These are phyloP conservation scores for Geranium incanum DNA, from an alignment of 441 rosid genomes.

Conservation along the genomic window DNA sequence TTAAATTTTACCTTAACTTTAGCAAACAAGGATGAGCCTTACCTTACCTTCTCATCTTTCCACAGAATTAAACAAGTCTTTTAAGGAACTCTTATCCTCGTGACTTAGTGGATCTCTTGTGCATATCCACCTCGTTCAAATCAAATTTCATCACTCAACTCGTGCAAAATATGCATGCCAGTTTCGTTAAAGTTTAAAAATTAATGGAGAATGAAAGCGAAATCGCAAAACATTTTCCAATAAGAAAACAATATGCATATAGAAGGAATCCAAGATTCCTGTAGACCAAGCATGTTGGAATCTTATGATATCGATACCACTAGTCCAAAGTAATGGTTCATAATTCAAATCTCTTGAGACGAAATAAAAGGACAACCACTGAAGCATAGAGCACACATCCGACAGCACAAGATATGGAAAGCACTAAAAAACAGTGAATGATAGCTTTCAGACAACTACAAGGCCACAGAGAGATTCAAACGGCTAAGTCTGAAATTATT, in stretches of 20 bases:
- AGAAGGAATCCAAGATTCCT: background rate
- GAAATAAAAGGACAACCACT: background rate
- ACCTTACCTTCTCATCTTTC: background rate
- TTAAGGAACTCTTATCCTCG: background rate
- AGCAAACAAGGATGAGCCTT: background rate
- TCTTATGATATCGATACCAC: constrained; percentile 3
- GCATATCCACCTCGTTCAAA: background rate
- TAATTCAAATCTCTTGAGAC: background rate
- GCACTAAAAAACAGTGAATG: background rate
- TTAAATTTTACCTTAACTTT: background rate
- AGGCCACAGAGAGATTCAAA: background rate
- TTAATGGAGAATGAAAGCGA: background rate
- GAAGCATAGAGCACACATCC: background rate
- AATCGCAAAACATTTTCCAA: background rate
- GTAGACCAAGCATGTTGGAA: background rate
- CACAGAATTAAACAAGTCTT: background rate
- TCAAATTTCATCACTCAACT: background rate
- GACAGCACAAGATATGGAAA: background rate
- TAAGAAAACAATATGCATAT: background rate
- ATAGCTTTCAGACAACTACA: constrained; percentile 2
- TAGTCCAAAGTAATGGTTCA: background rate
- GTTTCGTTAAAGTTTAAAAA: background rate
- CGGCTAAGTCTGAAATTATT: too few relatives aligned
- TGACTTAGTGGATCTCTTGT: background rate
- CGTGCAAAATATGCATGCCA: background rate